Conservation (phyloP, 768 basidiomycete genomes). For the Termitomyces sp. region DNA sequence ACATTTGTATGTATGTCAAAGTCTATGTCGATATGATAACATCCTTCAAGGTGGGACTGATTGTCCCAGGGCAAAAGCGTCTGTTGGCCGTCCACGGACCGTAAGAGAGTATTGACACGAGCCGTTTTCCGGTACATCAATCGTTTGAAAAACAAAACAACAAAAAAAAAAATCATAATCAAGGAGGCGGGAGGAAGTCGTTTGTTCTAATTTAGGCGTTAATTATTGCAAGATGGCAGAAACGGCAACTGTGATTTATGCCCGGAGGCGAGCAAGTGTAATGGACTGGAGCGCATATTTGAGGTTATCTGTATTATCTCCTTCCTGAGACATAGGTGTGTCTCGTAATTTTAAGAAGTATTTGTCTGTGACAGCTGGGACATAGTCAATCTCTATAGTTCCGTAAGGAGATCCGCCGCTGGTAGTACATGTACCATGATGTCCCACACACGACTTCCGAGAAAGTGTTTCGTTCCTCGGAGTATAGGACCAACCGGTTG, state of each 20-base stretch:
- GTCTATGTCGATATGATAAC: background rate
- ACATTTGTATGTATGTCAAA: background rate
- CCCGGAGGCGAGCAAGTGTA: background rate
- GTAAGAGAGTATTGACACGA: background rate
- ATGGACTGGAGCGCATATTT: background rate
- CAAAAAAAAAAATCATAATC: background rate
- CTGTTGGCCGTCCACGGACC: background rate
- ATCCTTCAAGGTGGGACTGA: background rate
- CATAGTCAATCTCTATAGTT: background rate
- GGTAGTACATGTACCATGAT: background rate
- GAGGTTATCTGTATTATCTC: background rate
- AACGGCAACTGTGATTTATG: too few relatives aligned
- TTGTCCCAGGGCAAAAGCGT: background rate
- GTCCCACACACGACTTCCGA: background rate
- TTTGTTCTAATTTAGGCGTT: background rate
- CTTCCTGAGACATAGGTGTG: background rate
- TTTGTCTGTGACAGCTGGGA: background rate
- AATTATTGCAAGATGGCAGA: background rate
- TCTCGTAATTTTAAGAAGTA: background rate
- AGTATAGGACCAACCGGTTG: too few relatives aligned
- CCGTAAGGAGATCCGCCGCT: background rate
- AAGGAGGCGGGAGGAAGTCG: background rate
- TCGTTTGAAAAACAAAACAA: background rate
- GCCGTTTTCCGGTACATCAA: too few relatives aligned
- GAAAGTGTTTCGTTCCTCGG: too few relatives aligned